Percentiles rank a stretch among this genome's conserved stretches.
These are phyloP conservation scores for Aspergillus panamensis DNA, from an alignment of 495 filamentous ascomycete species.

Conservation along the genomic window DNA sequence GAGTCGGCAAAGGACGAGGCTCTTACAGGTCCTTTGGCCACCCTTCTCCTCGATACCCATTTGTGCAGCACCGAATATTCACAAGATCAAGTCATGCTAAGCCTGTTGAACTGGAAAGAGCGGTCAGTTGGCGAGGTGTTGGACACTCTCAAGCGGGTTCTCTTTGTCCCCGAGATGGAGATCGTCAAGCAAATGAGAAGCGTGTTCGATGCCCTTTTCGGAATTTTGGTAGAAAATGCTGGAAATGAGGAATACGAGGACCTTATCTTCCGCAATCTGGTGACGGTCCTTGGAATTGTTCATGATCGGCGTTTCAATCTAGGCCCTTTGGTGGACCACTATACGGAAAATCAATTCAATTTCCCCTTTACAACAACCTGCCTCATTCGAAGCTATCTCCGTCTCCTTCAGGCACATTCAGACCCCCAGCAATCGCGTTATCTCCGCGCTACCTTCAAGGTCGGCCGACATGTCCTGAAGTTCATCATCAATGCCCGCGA, in stretches of 20 bases:
- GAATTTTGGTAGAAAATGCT: conserved; percentile 81
- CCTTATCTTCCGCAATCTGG: conserved; percentile 83
- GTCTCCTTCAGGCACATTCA: conserved; percentile 72
- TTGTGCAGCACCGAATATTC: conserved; percentile 95
- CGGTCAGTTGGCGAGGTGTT: conserved; percentile 64
- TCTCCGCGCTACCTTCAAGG: conserved; percentile 90
- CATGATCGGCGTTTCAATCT: conserved; percentile 93
- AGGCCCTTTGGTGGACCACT: conserved; percentile 82
- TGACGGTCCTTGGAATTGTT: conserved; percentile 86
- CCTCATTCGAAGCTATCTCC: conserved; percentile 78
- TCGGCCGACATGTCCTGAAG: conserved; percentile 85
- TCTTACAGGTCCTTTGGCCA: conserved; percentile 70
- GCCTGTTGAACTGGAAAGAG: conserved; percentile 81
- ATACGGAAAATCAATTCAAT: conserved; percentile 85
- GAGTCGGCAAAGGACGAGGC: conserved; percentile 66
- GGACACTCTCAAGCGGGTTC: conserved; percentile 71
- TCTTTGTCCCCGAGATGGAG: conserved; percentile 96
- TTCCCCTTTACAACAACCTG: conserved; percentile 94
- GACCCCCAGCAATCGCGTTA: conserved; percentile 78
- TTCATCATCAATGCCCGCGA: conserved; percentile 90
- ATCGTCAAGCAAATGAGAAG: conserved; percentile 89
- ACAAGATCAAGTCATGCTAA: conserved; percentile 84
- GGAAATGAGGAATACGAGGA: conserved; percentile 91
- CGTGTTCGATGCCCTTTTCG: conserved; percentile 89
- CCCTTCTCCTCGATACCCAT: conserved; percentile 76